phyloP scores from a whole-genome alignment of 1,284 basidiomycete species.

The Sphagnurus paluster region DNA sequence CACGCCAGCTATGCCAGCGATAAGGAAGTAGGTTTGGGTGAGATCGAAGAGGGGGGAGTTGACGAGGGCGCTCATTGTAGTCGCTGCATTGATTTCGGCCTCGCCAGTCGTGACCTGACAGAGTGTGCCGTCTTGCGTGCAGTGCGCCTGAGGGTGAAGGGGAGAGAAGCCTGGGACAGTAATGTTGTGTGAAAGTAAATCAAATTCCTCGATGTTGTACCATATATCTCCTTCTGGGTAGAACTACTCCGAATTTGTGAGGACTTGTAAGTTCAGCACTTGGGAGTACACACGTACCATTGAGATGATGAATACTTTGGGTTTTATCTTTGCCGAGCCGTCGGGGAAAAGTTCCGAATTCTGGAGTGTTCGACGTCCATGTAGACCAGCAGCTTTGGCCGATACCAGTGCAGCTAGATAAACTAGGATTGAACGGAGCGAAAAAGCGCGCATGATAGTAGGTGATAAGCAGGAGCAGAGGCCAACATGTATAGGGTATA shows the following conservation, averaged over 20 bases:
- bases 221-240: neutral
- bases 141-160: neutral
- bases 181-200: neutral
- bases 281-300: neutral
- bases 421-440: no score
- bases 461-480: no score
- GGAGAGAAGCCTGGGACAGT: neutral
- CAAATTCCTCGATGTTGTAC: neutral
- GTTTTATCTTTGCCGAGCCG: neutral
- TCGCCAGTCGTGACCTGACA: neutral
- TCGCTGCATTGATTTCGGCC: neutral
- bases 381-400: no score
- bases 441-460: no score
- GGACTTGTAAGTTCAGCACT: no score
- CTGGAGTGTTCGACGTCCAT: no score
- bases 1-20: neutral
- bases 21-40: neutral
- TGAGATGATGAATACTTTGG: conserved; percentile 6
- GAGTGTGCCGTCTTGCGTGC: neutral
- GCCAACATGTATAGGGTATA: no score
- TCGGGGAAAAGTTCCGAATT: no score
- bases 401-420: no score
- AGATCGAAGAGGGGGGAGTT: neutral
- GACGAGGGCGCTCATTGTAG: neutral
- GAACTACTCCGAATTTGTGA: neutral